Conservation (phyloP, 1,139 yeast genomes). For the Candida sp. region DNA sequence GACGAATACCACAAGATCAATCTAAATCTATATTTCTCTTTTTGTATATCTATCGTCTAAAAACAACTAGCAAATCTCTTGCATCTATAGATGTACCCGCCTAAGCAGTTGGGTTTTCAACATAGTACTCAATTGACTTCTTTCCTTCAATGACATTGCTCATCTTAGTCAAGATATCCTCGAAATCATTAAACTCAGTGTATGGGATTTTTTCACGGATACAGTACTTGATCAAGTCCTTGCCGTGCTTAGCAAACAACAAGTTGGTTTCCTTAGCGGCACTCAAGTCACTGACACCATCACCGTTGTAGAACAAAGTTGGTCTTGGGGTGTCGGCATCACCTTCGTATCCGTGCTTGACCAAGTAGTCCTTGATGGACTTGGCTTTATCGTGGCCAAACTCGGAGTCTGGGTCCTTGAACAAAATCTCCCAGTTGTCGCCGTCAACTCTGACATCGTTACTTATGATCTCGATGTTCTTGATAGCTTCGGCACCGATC, state of each 20-base stretch:
- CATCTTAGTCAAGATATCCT: conserved; percentile 68
- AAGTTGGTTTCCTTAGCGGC: conserved; percentile 97
- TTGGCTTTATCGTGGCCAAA: conserved; percentile 96
- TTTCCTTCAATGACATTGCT: conserved; percentile 29
- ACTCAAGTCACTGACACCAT: conserved; percentile 93
- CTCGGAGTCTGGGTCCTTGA: conserved; percentile 76
- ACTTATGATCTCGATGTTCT: conserved; percentile 78
- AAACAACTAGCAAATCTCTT: neutral
- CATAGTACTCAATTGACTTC: conserved; percentile 31
- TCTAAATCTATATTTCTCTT: neutral
- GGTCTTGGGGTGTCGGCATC: conserved; percentile 36
- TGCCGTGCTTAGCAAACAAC: conserved; percentile 91
- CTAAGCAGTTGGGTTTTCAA: conserved; percentile 24
- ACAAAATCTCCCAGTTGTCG: conserved; percentile 81
- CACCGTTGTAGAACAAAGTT: conserved; percentile 89
- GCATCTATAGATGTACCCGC: neutral
- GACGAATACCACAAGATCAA: neutral
- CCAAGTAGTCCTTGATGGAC: conserved; percentile 72
- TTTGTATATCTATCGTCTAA: neutral
- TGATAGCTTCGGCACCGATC: conserved; percentile 77
- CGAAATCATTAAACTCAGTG: conserved; percentile 77
- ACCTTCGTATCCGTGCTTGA: conserved; percentile 38
- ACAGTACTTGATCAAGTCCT: conserved; percentile 88
- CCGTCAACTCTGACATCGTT: conserved; percentile 66
- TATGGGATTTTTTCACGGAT: conserved; percentile 80